Evolutionary conservation across 1,139 yeast genomes (phyloP).

Genomic region (Nakaseomyces bracarensis): DNA sequence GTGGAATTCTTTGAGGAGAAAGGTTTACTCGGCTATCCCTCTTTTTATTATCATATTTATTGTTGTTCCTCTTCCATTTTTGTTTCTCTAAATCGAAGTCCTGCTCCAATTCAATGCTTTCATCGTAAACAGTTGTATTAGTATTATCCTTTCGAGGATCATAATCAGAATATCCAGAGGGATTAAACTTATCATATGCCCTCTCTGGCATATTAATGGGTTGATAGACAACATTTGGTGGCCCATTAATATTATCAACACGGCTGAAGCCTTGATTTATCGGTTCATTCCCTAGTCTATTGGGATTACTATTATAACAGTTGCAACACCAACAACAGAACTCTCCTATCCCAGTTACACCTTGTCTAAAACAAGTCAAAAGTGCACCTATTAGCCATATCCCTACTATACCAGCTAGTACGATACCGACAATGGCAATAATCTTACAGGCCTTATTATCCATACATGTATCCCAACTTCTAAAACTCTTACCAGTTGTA

Average conservation of each 20-base stretch:
- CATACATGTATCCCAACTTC: slow-evolving; percentile 74
- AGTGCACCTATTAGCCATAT: slow-evolving; percentile 37
- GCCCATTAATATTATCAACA: slow-evolving; percentile 11
- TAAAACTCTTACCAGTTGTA: slow-evolving; percentile 49
- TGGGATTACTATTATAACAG: slow-evolving; percentile 13
- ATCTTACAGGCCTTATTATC: slow-evolving; percentile 65
- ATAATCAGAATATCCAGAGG: slow-evolving; percentile 6
- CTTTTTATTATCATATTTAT: slow-evolving; percentile 2
- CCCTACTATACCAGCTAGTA: slow-evolving; percentile 39
- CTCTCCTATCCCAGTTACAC: slow-evolving; percentile 33
- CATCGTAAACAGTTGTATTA: slow-evolving; percentile 15
- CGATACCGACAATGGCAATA: slow-evolving; percentile 68
- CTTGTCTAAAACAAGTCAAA: slow-evolving; percentile 36
- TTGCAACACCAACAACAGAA: slow-evolving; percentile 40
- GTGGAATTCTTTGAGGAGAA: slow-evolving; percentile 1
- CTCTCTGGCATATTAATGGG: slow-evolving; percentile 27
- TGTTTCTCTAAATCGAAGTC: slow-evolving; percentile 31
- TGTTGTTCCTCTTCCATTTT: slow-evolving; percentile 14
- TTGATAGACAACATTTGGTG: slow-evolving; percentile 27
- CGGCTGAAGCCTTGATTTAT: slow-evolving; percentile 14
- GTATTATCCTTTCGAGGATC: slow-evolving; percentile 6
- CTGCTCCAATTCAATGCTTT: slow-evolving; percentile 27
- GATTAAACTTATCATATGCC: slow-evolving; percentile 15
- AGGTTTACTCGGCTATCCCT: neutral
- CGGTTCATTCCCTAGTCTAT: slow-evolving; percentile 11